Conservation (phyloP, 163 green algal genomes). For the Volvox carteri region DNA sequence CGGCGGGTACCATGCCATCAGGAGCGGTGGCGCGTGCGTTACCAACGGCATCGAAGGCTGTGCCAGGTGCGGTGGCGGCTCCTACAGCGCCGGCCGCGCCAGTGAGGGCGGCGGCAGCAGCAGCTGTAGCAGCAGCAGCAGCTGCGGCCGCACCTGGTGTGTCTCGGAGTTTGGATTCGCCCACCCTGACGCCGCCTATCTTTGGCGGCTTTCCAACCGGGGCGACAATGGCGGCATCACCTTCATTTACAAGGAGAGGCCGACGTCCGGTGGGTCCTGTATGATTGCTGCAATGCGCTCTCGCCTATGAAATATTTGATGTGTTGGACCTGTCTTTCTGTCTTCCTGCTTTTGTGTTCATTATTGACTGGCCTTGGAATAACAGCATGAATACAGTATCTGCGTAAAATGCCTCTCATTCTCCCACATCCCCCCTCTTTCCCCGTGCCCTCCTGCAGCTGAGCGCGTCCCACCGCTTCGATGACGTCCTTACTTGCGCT, state of each 20-base stretch:
- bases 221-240: neutral
- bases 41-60: too few species aligned
- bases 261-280: neutral
- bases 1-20: neutral
- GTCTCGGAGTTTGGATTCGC: neutral
- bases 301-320: too few species aligned
- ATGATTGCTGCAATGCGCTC: neutral
- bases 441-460: neutral
- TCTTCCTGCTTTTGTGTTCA: too few species aligned
- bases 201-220: neutral
- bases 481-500: neutral
- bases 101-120: neutral
- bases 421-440: neutral
- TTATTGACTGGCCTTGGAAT: too few species aligned
- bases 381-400: too few species aligned
- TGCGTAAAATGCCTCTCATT: neutral
- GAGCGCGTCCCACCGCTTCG: neutral
- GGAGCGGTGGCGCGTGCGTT: neutral
- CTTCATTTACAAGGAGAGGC: neutral
- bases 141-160: neutral
- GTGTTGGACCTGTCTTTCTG: too few species aligned
- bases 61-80: neutral
- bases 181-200: neutral
- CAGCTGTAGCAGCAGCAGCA: too few species aligned
- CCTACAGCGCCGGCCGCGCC: too few species aligned